A percentile compares a stretch with the other conserved stretches of the same genome.
These are phyloP conservation scores for Lecanicillium sp. DNA, from an alignment of 2,329 filamentous ascomycete genomes.

Conservation along the genomic window DNA sequence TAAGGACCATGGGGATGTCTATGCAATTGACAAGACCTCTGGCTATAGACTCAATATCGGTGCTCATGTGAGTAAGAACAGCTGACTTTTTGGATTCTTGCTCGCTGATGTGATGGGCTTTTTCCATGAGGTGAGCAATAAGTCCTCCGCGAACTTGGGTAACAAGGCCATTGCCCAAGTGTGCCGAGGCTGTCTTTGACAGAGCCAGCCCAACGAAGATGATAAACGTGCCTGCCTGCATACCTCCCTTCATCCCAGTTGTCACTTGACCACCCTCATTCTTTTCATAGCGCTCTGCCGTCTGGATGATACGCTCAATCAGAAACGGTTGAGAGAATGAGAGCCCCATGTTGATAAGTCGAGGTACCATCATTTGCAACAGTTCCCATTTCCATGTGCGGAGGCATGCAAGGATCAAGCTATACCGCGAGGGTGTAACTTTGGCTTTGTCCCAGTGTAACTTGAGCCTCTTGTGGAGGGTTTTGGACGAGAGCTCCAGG, in stretches of 20 bases:
- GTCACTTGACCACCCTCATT: not conserved
- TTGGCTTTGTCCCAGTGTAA: not conserved
- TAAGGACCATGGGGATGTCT: not conserved
- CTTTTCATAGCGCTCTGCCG: not conserved
- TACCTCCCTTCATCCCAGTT: not conserved
- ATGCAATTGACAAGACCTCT: not conserved
- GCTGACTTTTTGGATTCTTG: conserved; percentile 23
- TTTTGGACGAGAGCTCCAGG: not conserved
- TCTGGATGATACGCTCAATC: not conserved
- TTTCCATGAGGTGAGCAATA: conserved; percentile 41
- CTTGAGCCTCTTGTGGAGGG: not conserved
- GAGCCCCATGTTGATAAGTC: not conserved
- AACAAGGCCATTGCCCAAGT: conserved; percentile 20
- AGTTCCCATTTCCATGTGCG: not conserved
- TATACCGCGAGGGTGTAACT: not conserved
- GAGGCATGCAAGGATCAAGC: not conserved
- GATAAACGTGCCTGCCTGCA: not conserved
- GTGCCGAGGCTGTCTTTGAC: not conserved
- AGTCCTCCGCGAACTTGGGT: conserved; percentile 27
- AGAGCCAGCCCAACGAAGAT: not conserved
- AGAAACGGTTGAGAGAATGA: not conserved
- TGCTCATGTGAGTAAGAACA: not conserved
- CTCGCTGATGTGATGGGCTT: conserved; percentile 30
- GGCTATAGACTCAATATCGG: not conserved
- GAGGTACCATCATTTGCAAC: not conserved